Conservation (phyloP, 2,329 filamentous ascomycete genomes). For the Rhinocladiella similis region DNA sequence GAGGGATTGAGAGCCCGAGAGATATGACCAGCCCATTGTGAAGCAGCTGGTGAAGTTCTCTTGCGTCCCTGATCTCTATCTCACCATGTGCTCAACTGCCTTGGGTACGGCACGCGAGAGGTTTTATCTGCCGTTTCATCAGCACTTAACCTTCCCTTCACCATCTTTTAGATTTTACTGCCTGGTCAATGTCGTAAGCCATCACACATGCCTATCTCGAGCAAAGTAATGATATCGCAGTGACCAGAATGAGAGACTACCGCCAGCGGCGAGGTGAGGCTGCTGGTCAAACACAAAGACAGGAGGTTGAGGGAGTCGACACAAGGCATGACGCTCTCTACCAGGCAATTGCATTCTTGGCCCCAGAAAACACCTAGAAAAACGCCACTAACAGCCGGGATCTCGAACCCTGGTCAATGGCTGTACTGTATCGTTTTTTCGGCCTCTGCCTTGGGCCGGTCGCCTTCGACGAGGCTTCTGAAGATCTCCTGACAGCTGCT, state of each 20-base stretch:
- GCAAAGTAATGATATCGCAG: background rate
- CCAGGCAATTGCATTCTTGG: background rate
- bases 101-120: slow-evolving; percentile 11
- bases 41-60: background rate
- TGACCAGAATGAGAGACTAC: no score
- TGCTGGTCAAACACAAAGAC: background rate
- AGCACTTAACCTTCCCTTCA: slow-evolving; percentile 9
- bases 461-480: background rate
- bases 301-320: background rate
- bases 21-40: no score
- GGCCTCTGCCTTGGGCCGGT: background rate
- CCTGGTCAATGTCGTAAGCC: background rate
- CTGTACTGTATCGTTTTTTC: slow-evolving; percentile 5
- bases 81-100: background rate
- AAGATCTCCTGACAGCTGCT: background rate
- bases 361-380: slow-evolving; percentile 1
- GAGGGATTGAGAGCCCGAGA: background rate
- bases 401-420: slow-evolving; percentile 1
- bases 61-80: background rate
- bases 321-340: slow-evolving; percentile 5
- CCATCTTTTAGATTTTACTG: slow-evolving; percentile 2
- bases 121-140: slow-evolving; percentile 27
- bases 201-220: background rate
- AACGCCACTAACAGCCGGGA: background rate
- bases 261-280: background rate